Evolutionary conservation across 371 early-diverging fungal species (phyloP).

Genomic region (Saksenaea oblongispora): DNA sequence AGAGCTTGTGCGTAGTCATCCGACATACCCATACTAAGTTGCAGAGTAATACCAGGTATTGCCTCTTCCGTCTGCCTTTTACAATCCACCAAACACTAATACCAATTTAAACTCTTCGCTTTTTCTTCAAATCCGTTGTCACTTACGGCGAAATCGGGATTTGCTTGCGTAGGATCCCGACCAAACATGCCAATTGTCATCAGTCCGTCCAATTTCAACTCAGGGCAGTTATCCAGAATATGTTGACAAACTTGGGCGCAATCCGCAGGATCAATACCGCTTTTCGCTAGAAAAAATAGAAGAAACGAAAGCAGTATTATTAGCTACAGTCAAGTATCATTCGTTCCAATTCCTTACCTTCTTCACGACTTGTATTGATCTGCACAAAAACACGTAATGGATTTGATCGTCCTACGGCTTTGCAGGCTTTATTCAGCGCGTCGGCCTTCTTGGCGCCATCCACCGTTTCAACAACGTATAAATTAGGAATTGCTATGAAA

Average conservation of each 20-base stretch:
- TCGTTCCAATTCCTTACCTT: constrained; percentile 50
- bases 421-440: constrained; percentile 75
- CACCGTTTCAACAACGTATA: constrained; percentile 90
- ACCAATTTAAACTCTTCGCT: constrained; percentile 3
- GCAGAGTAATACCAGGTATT: constrained; percentile 47
- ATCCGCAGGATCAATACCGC: constrained; percentile 67
- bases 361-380: constrained; percentile 94
- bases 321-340: not conserved
- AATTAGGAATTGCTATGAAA: constrained; percentile 74
- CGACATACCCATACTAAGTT: constrained; percentile 98
- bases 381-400: constrained; percentile 86
- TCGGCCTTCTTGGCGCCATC: constrained; percentile 84
- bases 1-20: constrained; percentile 87
- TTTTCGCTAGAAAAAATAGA: constrained; percentile 64
- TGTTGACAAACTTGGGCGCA: constrained; percentile 55
- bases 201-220: constrained; percentile 76
- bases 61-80: constrained; percentile 27
- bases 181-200: constrained; percentile 94
- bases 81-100: constrained; percentile 48
- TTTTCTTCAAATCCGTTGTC: not conserved
- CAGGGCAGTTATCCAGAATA: constrained; percentile 67
- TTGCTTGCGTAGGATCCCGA: constrained; percentile 55
- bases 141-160: constrained; percentile 86
- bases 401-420: constrained; percentile 36
- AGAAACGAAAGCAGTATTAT: too few relatives aligned